A percentile compares a stretch with the other conserved stretches of the same genome.
phyloP scores from a whole-genome alignment of 2,329 filamentous ascomycete genomes.

The Fusarium redolens region DNA sequence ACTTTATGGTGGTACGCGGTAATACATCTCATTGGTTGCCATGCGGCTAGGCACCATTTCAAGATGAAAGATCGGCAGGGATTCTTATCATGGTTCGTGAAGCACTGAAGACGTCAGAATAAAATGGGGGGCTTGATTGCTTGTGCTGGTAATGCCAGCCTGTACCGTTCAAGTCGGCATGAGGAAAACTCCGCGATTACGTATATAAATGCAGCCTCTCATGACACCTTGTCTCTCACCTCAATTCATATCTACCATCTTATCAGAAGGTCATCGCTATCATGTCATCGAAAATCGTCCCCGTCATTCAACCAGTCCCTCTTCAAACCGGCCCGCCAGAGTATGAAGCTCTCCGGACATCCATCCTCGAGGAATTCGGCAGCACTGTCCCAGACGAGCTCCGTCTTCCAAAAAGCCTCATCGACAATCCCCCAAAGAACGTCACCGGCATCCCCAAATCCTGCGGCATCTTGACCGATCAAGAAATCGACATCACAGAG shows the following conservation, averaged over 20 bases:
- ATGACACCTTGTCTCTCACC: neutral
- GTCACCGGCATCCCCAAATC: conserved; percentile 13
- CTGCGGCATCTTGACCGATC: conserved; percentile 56
- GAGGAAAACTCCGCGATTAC: neutral
- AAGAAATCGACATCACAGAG: conserved; percentile 62
- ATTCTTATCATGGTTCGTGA: neutral
- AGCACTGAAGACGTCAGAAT: neutral
- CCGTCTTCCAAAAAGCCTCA: neutral
- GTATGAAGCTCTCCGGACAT: neutral
- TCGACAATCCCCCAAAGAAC: conserved; percentile 28
- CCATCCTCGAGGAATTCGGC: neutral
- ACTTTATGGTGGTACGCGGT: neutral
- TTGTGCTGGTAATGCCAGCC: neutral
- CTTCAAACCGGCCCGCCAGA: neutral
- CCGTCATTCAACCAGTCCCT: neutral
- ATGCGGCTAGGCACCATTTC: neutral
- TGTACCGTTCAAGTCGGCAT: neutral
- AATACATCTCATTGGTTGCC: neutral
- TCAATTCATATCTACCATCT: neutral
- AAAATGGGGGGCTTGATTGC: neutral
- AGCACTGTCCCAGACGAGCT: neutral
- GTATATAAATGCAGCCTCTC: neutral
- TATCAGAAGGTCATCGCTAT: neutral
- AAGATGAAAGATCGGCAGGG: neutral
- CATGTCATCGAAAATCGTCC: neutral